Evolutionary conservation across 345 rosid species (phyloP).

Genomic region (Citrus inodora): DNA sequence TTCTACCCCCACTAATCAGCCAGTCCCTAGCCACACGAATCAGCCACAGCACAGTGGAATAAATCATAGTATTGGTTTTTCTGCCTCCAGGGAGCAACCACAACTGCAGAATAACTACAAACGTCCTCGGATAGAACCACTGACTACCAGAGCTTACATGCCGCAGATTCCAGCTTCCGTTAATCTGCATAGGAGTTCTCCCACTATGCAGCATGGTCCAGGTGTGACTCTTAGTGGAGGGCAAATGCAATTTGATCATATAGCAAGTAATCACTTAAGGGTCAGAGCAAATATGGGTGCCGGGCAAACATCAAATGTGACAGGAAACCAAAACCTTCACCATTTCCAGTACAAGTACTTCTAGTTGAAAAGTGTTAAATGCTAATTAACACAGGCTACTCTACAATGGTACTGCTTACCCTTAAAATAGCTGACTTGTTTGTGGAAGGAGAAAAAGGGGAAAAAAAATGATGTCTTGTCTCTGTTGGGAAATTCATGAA

Average conservation of each 20-base stretch:
- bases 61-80: background rate
- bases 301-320: background rate
- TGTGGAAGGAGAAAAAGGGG: too few relatives aligned
- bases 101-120: slow-evolving; percentile 2
- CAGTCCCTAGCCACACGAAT: background rate
- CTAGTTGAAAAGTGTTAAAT: background rate
- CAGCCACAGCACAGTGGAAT: background rate
- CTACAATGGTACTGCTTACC: too few relatives aligned
- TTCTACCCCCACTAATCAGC: background rate
- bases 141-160: background rate
- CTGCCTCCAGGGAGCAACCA: background rate
- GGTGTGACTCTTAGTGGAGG: background rate
- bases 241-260: background rate
- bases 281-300: background rate
- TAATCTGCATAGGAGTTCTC: background rate
- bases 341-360: background rate
- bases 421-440: too few relatives aligned
- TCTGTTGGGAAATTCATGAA: too few relatives aligned
- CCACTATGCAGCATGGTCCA: background rate
- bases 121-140: slow-evolving; percentile 17
- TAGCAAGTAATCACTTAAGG: background rate
- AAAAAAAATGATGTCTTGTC: too few relatives aligned
- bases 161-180: background rate
- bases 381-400: too few relatives aligned
- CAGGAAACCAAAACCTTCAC: background rate